phyloP scores from a whole-genome alignment of 75 land plant genomes.

The Pinus tabuliformis region DNA sequence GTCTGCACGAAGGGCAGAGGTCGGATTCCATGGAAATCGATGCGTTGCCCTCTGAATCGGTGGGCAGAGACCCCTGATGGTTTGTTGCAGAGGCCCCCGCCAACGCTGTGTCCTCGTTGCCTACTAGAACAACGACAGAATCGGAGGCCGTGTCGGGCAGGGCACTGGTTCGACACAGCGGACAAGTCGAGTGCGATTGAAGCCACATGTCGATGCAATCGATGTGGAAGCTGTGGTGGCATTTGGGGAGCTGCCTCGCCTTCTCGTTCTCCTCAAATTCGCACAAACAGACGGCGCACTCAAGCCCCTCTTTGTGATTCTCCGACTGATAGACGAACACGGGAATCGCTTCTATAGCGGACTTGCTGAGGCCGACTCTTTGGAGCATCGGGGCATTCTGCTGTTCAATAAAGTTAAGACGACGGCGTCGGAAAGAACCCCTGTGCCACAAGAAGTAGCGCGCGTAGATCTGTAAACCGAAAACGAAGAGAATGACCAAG shows the following conservation, averaged over 20 bases:
- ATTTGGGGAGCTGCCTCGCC: conserved; percentile 32
- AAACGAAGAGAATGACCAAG: conserved; percentile 7
- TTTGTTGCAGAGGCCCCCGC: neutral
- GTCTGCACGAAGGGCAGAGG: neutral
- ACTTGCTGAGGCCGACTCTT: neutral
- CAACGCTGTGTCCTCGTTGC: neutral
- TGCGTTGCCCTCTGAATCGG: too few relatives aligned
- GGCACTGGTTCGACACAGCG: conserved; percentile 35
- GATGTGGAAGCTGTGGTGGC: conserved; percentile 40
- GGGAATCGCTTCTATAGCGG: neutral
- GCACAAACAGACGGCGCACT: conserved; percentile 60
- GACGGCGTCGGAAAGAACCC: neutral
- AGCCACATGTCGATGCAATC: conserved; percentile 66
- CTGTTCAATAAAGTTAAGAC: neutral
- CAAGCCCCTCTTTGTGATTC: conserved; percentile 17
- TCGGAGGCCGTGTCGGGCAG: neutral
- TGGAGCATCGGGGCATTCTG: neutral
- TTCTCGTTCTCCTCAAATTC: conserved; percentile 48
- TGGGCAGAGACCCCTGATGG: neutral
- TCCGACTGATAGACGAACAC: neutral
- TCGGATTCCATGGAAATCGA: too few relatives aligned
- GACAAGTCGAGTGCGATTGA: conserved; percentile 44
- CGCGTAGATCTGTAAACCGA: conserved; percentile 9
- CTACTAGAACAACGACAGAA: too few relatives aligned
- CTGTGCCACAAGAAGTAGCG: conserved; percentile 1